These are phyloP conservation scores for Phytophthora pini DNA, from an alignment of 352 stramenopile species.

Conservation along the genomic window DNA sequence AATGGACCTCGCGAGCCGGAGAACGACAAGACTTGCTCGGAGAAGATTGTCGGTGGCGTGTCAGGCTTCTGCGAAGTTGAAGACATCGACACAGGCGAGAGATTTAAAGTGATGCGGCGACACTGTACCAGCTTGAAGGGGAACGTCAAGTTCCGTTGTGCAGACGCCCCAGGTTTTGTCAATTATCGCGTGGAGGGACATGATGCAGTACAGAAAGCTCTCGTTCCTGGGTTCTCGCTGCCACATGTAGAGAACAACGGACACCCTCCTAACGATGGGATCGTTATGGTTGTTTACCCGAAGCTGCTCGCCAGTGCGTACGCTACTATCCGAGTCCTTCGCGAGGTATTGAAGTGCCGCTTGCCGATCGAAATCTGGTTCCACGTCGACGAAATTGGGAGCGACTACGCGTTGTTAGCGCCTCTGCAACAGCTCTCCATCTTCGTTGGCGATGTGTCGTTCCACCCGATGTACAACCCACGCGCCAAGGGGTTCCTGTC, in stretches of 20 bases:
- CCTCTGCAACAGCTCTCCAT: slow-evolving; percentile 35
- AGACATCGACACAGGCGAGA: slow-evolving; percentile 36
- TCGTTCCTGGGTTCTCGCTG: slow-evolving; percentile 23
- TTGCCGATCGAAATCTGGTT: slow-evolving; percentile 68
- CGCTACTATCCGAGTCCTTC: slow-evolving; percentile 40
- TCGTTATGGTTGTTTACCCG: slow-evolving; percentile 60
- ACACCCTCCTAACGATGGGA: slow-evolving; percentile 21
- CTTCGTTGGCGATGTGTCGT: slow-evolving; percentile 28
- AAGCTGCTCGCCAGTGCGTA: slow-evolving; percentile 52
- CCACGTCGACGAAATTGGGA: slow-evolving; percentile 37
- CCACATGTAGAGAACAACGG: slow-evolving; percentile 11
- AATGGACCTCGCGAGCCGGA: slow-evolving; percentile 27
- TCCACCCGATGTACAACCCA: slow-evolving; percentile 39
- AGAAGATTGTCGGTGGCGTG: slow-evolving; percentile 23
- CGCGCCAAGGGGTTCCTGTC: slow-evolving; percentile 48
- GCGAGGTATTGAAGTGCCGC: slow-evolving; percentile 35
- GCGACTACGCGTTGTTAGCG: slow-evolving; percentile 14
- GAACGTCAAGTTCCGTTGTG: slow-evolving; percentile 47
- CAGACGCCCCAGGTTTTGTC: slow-evolving; percentile 45
- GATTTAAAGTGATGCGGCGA: slow-evolving; percentile 38
- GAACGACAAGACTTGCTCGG: slow-evolving; percentile 28
- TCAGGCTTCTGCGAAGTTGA: slow-evolving; percentile 47
- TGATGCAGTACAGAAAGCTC: slow-evolving; percentile 14
- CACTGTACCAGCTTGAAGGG: slow-evolving; percentile 41
- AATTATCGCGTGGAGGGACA: slow-evolving; percentile 38